Percentiles rank a stretch among this genome's conserved stretches.
Evolutionary conservation across 176 grass and related monocot species (phyloP).

Genomic region (Triticum urartu): DNA sequence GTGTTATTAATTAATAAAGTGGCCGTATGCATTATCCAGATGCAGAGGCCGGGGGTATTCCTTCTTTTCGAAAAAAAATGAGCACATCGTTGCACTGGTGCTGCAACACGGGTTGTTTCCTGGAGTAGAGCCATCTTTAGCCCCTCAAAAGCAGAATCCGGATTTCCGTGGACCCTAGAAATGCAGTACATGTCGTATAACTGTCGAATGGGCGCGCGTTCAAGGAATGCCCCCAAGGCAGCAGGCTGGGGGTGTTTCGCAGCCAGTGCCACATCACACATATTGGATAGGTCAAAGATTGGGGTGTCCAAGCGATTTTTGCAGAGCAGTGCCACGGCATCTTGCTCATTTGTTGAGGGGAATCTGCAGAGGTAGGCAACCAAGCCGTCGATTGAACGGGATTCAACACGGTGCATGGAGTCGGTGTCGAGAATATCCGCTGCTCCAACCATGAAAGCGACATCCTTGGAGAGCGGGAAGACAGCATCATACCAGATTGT

Average conservation of each 20-base stretch:
- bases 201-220: not conserved
- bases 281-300: not conserved
- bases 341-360: not conserved
- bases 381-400: not conserved
- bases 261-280: not conserved
- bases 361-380: not conserved
- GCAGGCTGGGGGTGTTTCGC: not conserved
- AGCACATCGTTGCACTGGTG: not conserved
- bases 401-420: not conserved
- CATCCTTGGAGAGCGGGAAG: not conserved
- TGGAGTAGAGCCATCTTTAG: not conserved
- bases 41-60: too few species aligned
- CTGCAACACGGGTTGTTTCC: not conserved
- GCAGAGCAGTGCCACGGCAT: not conserved
- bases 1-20: too few species aligned
- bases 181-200: not conserved
- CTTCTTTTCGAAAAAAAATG: too few species aligned
- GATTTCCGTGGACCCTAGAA: not conserved
- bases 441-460: not conserved
- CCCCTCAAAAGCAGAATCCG: not conserved
- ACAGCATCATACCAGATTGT: not conserved
- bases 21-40: too few species aligned
- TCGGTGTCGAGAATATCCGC: not conserved
- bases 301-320: not conserved
- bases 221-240: not conserved